Evolutionary conservation across 192 early-diverging fungal genomes (phyloP).

Genomic region (Cetraspora pellucida): DNA sequence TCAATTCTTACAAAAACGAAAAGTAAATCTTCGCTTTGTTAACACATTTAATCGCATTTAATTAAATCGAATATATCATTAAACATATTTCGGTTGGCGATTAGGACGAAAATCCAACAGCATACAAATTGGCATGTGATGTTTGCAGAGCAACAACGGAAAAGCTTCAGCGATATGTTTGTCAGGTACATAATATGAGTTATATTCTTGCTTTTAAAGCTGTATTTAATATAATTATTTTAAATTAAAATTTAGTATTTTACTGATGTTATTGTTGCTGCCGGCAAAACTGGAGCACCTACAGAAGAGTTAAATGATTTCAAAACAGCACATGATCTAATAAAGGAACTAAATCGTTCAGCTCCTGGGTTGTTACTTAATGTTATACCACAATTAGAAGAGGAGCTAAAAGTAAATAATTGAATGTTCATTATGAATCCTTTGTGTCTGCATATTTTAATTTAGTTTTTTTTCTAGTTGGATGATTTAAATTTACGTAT

Average conservation of each 20-base stretch:
- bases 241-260: conserved; percentile 66
- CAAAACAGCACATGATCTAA: conserved; percentile 72
- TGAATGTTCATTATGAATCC: conserved; percentile 17
- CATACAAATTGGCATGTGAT: conserved; percentile 79
- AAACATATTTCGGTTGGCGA: neutral
- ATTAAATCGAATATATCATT: neutral
- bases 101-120: conserved; percentile 63
- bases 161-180: conserved; percentile 87
- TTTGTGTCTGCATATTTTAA: neutral
- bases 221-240: neutral
- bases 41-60: neutral
- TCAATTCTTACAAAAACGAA: conserved; percentile 72
- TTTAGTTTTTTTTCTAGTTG: conserved; percentile 39
- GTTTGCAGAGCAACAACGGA: conserved; percentile 75
- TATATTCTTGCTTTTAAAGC: neutral
- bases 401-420: conserved; percentile 72
- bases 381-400: conserved; percentile 92
- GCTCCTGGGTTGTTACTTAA: conserved; percentile 80
- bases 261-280: conserved; percentile 75
- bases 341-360: conserved; percentile 77
- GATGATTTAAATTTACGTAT: conserved; percentile 78
- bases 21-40: conserved; percentile 39
- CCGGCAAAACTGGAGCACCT: conserved; percentile 48
- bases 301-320: conserved; percentile 58
- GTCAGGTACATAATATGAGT: conserved; percentile 53